These are phyloP conservation scores for Cytospora leucostoma DNA, from an alignment of 2,329 filamentous ascomycete genomes.

Conservation along the genomic window DNA sequence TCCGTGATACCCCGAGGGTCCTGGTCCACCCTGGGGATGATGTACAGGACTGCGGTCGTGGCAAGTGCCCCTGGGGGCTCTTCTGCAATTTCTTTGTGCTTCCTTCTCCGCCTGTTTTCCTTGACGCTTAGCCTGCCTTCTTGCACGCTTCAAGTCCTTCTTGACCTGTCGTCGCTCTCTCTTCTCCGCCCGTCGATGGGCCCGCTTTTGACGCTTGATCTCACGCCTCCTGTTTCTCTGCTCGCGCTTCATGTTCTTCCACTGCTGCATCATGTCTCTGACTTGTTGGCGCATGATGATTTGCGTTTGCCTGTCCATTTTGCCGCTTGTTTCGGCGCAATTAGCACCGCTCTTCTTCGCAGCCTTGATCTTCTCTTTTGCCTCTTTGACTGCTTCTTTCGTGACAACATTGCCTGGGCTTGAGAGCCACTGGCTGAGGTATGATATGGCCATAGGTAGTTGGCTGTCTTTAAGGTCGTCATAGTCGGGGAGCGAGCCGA, in stretches of 20 bases:
- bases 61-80: background rate
- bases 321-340: conserved; percentile 18
- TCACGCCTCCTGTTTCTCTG: conserved; percentile 38
- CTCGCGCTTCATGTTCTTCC: conserved; percentile 44
- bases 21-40: background rate
- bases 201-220: conserved; percentile 37
- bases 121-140: conserved; percentile 37
- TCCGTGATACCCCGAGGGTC: conserved; percentile 2
- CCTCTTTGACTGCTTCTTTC: conserved; percentile 44
- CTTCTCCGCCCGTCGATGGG: conserved; percentile 34
- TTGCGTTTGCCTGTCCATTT: conserved; percentile 33
- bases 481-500: conserved; percentile 57
- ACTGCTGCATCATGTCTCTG: conserved; percentile 46
- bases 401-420: conserved; percentile 53
- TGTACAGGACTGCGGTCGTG: background rate
- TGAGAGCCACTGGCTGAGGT: conserved; percentile 51
- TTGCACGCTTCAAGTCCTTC: conserved; percentile 36
- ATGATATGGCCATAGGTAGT: conserved; percentile 47
- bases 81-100: conserved; percentile 24
- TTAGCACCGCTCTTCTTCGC: conserved; percentile 35
- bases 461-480: conserved; percentile 52
- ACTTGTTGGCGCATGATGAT: conserved; percentile 47
- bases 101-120: conserved; percentile 30
- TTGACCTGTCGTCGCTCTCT: conserved; percentile 37
- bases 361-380: conserved; percentile 47